These are phyloP conservation scores for Penicillium paxilli DNA, from an alignment of 495 filamentous ascomycete genomes.

Conservation along the genomic window DNA sequence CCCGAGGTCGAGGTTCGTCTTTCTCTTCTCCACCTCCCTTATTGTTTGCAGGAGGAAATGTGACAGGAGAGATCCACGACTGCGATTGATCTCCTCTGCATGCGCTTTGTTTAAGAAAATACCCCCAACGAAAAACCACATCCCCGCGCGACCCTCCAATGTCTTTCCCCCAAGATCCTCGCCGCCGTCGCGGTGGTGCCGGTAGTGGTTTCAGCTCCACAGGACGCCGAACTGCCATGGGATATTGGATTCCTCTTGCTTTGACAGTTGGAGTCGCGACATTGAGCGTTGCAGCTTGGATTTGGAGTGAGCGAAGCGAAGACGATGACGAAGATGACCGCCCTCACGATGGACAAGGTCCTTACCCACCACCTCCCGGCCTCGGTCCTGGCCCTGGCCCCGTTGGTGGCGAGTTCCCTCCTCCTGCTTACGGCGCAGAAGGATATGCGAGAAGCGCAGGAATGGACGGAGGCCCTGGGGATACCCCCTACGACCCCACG, in stretches of 20 bases:
- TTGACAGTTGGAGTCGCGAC: constrained; percentile 84
- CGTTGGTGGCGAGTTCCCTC: constrained; percentile 25
- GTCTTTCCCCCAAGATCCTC: constrained; percentile 70
- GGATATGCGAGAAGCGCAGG: constrained; percentile 33
- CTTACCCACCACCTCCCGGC: constrained; percentile 36
- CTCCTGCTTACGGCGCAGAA: constrained; percentile 26
- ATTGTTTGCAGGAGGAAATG: constrained; percentile 28
- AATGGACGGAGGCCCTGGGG: constrained; percentile 31
- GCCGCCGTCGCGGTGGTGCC: constrained; percentile 57
- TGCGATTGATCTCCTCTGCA: constrained; percentile 25
- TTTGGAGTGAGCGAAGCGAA: constrained; percentile 83
- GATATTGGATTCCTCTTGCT: constrained; percentile 83
- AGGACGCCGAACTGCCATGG: constrained; percentile 66
- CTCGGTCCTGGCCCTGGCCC: too few relatives aligned
- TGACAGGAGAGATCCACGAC: constrained; percentile 31
- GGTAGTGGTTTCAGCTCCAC: constrained; percentile 53
- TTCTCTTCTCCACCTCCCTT: constrained; percentile 25
- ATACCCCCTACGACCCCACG: constrained; percentile 51
- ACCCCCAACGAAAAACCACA: too few relatives aligned
- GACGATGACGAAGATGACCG: constrained; percentile 65
- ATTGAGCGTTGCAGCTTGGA: constrained; percentile 82
- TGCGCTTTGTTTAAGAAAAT: constrained; percentile 30
- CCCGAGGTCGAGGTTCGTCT: constrained; percentile 32
- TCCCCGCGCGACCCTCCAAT: too few relatives aligned
- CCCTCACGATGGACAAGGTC: constrained; percentile 33